Conservation (phyloP, 2,329 filamentous ascomycete species). For the Fusarium tupiense region DNA sequence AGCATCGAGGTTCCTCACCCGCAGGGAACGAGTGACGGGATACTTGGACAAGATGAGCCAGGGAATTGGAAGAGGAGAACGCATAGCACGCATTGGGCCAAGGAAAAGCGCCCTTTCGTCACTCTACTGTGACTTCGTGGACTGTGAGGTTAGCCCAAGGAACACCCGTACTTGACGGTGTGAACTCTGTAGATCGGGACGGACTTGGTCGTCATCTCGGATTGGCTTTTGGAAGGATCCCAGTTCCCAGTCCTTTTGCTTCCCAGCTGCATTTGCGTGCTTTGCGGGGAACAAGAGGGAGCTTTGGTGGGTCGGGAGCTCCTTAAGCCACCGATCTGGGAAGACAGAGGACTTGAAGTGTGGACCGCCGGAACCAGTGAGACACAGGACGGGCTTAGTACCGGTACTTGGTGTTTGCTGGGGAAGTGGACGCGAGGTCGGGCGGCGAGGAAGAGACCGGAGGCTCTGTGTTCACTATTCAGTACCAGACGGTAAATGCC, state of each 20-base stretch:
- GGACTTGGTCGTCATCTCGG: constrained; percentile 33
- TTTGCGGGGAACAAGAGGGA: constrained; percentile 40
- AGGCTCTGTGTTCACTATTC: background rate
- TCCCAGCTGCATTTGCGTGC: background rate
- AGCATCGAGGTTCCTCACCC: constrained; percentile 36
- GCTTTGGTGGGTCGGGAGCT: constrained; percentile 34
- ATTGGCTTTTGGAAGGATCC: constrained; percentile 16
- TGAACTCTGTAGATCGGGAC: constrained; percentile 44
- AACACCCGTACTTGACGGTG: constrained; percentile 39
- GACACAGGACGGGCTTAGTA: constrained; percentile 9
- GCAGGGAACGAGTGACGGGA: constrained; percentile 36
- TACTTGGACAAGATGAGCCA: constrained; percentile 34
- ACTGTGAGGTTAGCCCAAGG: constrained; percentile 36
- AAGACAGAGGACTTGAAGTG: background rate
- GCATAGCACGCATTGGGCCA: constrained; percentile 37
- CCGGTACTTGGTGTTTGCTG: constrained; percentile 9
- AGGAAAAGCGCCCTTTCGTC: constrained; percentile 33
- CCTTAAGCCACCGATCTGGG: constrained; percentile 39
- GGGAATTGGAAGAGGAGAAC: background rate
- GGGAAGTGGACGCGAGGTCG: constrained; percentile 6
- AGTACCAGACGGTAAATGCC: background rate
- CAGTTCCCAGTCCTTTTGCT: constrained; percentile 6
- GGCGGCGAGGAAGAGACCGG: background rate
- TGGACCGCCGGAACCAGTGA: constrained; percentile 29
- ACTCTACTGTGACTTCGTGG: constrained; percentile 28